Evolutionary conservation across 129 eudicot genomes (phyloP), one percentile per base, ranked within the genome.

Genomic region (Mikania micrantha): DNA sequence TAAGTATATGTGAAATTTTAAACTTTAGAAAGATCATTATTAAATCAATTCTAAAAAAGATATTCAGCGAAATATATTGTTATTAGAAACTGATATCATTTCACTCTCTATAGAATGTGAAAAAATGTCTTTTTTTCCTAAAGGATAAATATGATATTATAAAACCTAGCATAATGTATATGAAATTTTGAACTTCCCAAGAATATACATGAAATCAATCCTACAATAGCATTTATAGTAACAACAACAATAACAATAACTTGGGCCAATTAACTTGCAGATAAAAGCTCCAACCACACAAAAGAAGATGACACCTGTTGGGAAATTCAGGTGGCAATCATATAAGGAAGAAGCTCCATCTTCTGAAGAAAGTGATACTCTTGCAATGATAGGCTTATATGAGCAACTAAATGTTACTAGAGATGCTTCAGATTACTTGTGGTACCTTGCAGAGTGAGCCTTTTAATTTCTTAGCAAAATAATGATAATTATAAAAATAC

Each of bases 361-460:
- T 75, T 73, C 95, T 15, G 95, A 88, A 63, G 85, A 75, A n/a
- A 70, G 75, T 19, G 91, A 87, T 59, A 72, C 91, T 47, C 62
- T 88, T 66, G 9, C 79, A 74, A 77, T 34, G 81, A 9, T 34
- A 9, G 98, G 96, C 27, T 70, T 92, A 69, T 88, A 82, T 64
- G 98, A 92, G 64, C 98, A 92, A 61, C 8, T 84, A 31, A 73
- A 76, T 80, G 80, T 92, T 34, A 92, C 98, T 20, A 80, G 96
- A 73, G 98, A 92, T 76, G 70, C 82, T 28, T 85, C 96, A 16
- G 98, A 92, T 82, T 92, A 92, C 74, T 72, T 92, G 74, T 92
- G 98, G 98, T 92, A 92, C 81, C 81, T 88, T 32, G 70, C 95
- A 71, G 84, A 88, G 96, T 92, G 69, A 73, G 96, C n/a, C n/a